phyloP scores from a whole-genome alignment of 2,329 filamentous ascomycete species.

The Lomentospora prolificans region DNA sequence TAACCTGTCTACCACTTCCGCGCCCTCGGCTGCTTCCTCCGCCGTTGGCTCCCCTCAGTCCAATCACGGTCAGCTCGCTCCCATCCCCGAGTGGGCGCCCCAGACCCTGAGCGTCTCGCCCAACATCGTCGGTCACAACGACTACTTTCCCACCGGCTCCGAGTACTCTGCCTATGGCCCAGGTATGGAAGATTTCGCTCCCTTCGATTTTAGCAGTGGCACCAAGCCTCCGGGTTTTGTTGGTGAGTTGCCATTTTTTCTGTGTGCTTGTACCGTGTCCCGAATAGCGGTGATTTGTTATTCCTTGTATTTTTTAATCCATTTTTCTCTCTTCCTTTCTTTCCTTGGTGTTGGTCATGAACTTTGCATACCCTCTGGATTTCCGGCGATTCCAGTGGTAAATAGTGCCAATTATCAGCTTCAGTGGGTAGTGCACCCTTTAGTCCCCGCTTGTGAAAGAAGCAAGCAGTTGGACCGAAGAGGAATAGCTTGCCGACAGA shows the following conservation, averaged over 20 bases:
- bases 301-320: conserved; percentile 25
- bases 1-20: conserved; percentile 51
- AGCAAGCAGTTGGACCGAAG: not conserved
- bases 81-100: conserved; percentile 47
- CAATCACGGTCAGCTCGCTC: conserved; percentile 45
- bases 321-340: not conserved
- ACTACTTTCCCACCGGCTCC: conserved; percentile 40
- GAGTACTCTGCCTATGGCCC: conserved; percentile 46
- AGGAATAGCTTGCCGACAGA: not conserved
- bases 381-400: too few relatives aligned
- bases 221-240: conserved; percentile 39
- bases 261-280: conserved; percentile 6
- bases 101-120: conserved; percentile 47
- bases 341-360: too few relatives aligned
- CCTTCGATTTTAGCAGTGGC: conserved; percentile 36
- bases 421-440: not conserved
- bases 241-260: conserved; percentile 36
- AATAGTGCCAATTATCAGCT: too few relatives aligned
- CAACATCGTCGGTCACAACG: conserved; percentile 46
- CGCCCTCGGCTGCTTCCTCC: conserved; percentile 54
- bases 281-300: conserved; percentile 40
- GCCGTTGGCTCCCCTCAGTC: conserved; percentile 59
- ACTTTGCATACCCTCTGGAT: too few relatives aligned
- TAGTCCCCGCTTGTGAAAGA: not conserved
- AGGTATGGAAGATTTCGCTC: conserved; percentile 34